Base-by-base conservation (phyloP, 352 stramenopile species). In the Plasmopara halstedii region DNA sequence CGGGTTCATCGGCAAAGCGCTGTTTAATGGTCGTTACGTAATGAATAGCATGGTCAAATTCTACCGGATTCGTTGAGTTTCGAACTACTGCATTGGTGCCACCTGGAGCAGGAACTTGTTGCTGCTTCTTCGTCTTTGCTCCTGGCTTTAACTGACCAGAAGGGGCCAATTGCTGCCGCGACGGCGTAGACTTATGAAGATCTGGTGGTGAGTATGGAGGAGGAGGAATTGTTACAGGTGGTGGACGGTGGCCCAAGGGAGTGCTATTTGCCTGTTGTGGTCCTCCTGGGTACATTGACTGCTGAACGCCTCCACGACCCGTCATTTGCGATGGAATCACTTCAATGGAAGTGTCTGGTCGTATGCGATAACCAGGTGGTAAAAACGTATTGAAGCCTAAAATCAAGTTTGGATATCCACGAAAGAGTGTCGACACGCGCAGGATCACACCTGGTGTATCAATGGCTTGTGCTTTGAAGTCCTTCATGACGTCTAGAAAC, bases 401-500 rank as follows among this genome's bases (percentile, higher is more conserved):
- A 39, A 99, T 99, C 27, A 99, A 68, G 46, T 97, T 96, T 51
- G 96, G 94, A 60, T 99, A 98, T 14, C 97, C 97, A 22, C 96
- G 92, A 69, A 99, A 99, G 6, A 99, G 80, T 38, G 86, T 95
- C 0, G 94, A 98, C 2, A 99, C 97, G n/a, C 94, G 84, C 7
- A 97, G 64, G 62, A 99, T 99, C 0, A 99, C 96, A 2, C 96
- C 96, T 2, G 96, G 96, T 0, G 96, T 99, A 68, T 99, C 95
- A 42, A 99, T 99, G 33, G 84, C 86, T 63, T 99, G 94, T 3
- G 95, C 96, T 61, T 99, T 99, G 66, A 99, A 99, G 33, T 98
- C 97, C 80, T 99, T 99, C 97, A 99, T 99, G 49, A 99, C 98
- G 62, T 99, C 96, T 36, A 99, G 67, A 57, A 99, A 99, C 65